These are phyloP conservation scores for Amanita rimosa DNA, from an alignment of 768 basidiomycete genomes.

Conservation along the genomic window DNA sequence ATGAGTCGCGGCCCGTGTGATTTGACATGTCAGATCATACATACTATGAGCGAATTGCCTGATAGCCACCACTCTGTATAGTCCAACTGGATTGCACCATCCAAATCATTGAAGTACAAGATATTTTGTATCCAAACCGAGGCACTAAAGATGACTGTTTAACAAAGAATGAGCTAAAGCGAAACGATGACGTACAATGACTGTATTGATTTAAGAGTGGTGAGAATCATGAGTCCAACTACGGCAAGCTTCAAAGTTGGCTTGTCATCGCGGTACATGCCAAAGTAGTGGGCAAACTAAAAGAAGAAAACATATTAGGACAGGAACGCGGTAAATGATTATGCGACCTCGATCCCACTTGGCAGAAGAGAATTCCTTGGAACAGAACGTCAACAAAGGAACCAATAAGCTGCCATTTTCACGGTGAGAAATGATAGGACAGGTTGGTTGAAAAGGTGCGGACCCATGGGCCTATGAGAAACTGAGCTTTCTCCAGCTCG, in stretches of 20 bases:
- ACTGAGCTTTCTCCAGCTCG: constrained; percentile 14
- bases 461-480: constrained; percentile 23
- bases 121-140: constrained; percentile 20
- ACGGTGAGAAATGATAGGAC: neutral
- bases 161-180: neutral
- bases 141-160: constrained; percentile 12
- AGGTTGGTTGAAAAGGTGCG: neutral
- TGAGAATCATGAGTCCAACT: constrained; percentile 15
- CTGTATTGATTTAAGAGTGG: constrained; percentile 20
- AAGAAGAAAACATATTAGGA: neutral
- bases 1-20: neutral
- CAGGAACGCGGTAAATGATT: neutral
- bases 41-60: constrained; percentile 19
- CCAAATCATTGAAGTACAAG: constrained; percentile 16
- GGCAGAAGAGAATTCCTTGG: constrained; percentile 20
- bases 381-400: constrained; percentile 17
- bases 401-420: constrained; percentile 17
- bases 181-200: constrained; percentile 15
- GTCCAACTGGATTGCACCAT: constrained; percentile 17
- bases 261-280: constrained; percentile 15
- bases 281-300: constrained; percentile 18
- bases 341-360: constrained; percentile 11
- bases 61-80: constrained; percentile 23
- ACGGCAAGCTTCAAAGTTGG: constrained; percentile 13
- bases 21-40: neutral